A percentile compares a stretch with the other conserved stretches of the same genome.
Conservation (phyloP, 495 filamentous ascomycete genomes). For the Podospora comata region DNA sequence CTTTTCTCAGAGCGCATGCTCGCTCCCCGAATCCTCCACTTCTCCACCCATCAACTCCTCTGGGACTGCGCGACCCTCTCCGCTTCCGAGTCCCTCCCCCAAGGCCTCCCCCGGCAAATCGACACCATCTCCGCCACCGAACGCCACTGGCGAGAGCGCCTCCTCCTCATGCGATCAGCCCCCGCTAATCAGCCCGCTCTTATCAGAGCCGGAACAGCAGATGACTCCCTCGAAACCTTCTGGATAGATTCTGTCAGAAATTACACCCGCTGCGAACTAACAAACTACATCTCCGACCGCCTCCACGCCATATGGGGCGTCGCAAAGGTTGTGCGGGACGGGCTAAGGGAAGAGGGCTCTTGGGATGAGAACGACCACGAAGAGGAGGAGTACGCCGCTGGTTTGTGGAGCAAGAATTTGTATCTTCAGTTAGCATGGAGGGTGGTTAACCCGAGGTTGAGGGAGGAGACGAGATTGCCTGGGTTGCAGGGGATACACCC, state of each 20-base stretch:
- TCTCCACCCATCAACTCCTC: slow-evolving; percentile 25
- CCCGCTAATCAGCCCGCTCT: not conserved
- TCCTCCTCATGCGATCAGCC: slow-evolving; percentile 1
- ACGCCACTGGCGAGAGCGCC: slow-evolving; percentile 20
- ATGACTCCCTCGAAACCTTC: slow-evolving; percentile 18
- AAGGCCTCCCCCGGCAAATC: slow-evolving; percentile 14
- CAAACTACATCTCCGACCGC: slow-evolving; percentile 8
- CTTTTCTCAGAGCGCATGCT: slow-evolving; percentile 28
- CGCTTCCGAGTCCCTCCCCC: slow-evolving; percentile 12
- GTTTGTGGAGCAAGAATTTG: slow-evolving; percentile 12
- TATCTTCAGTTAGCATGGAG: slow-evolving; percentile 18
- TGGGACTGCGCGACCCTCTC: slow-evolving; percentile 31
- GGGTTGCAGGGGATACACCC: not conserved
- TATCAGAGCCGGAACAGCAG: slow-evolving; percentile 10
- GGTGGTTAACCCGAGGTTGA: slow-evolving; percentile 2
- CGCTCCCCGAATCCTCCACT: slow-evolving; percentile 28
- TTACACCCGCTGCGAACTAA: slow-evolving; percentile 16
- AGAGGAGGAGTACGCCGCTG: slow-evolving; percentile 16
- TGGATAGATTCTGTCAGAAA: slow-evolving; percentile 16
- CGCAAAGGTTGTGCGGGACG: slow-evolving; percentile 15
- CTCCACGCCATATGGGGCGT: slow-evolving; percentile 22
- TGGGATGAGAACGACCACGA: slow-evolving; percentile 9
- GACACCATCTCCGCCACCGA: slow-evolving; percentile 12
- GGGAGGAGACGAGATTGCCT: not conserved
- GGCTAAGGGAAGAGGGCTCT: not conserved